phyloP scores from a whole-genome alignment of 176 grass and related monocot species.

The Panicum miliaceum region DNA sequence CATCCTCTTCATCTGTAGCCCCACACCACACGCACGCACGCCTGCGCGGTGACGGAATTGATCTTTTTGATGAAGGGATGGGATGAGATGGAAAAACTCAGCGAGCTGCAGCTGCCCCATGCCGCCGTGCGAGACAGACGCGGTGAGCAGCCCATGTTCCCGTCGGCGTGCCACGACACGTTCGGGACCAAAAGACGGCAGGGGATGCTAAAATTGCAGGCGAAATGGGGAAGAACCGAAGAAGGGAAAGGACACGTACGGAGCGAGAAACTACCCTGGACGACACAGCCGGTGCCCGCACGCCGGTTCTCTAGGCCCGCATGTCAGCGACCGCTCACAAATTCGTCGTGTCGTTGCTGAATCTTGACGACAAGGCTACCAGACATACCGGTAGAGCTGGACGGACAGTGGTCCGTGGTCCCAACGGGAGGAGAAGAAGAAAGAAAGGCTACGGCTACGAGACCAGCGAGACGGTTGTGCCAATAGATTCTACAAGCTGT shows the following conservation, averaged over 20 bases:
- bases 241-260: too few relatives aligned
- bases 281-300: background rate
- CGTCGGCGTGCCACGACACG: background rate
- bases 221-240: too few relatives aligned
- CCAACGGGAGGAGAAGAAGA: background rate
- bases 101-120: background rate
- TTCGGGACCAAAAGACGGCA: background rate
- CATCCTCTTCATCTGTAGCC: too few relatives aligned
- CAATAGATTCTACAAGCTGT: conserved; percentile 15
- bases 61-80: background rate
- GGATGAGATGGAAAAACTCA: background rate
- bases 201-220: background rate
- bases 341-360: background rate
- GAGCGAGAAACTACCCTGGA: too few relatives aligned
- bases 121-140: background rate
- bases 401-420: conserved; percentile 11
- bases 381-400: background rate
- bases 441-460: background rate
- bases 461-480: background rate
- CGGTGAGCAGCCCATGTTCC: background rate
- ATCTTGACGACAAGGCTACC: background rate
- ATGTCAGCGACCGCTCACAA: background rate
- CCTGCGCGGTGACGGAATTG: too few relatives aligned
- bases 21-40: too few relatives aligned
- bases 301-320: background rate